phyloP scores from a whole-genome alignment of 169 alveolate genomes.

The Eimeria praecox region DNA sequence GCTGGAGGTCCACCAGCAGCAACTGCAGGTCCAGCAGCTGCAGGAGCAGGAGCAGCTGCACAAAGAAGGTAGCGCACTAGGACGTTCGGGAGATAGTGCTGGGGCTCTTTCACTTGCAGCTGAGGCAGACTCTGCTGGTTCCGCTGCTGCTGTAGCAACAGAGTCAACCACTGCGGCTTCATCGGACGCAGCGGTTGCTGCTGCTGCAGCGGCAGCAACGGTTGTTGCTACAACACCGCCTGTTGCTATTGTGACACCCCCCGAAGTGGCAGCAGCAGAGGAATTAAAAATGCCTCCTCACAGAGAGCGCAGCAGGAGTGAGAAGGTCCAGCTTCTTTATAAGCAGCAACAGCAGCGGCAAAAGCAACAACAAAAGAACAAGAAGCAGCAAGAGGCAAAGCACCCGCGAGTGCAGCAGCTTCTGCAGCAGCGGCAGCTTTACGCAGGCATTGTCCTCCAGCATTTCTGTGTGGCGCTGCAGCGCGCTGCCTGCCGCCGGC shows the following conservation, averaged over 20 bases:
- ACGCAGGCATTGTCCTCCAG: conserved; percentile 9
- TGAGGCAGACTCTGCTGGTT: conserved; percentile 1
- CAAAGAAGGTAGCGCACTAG: neutral
- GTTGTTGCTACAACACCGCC: neutral
- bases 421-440: conserved; percentile 45
- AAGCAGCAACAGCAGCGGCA: neutral
- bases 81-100: neutral
- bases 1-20: neutral
- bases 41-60: conserved; percentile 19
- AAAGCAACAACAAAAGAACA: neutral
- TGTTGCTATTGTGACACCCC: neutral
- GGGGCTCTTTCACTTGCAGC: neutral
- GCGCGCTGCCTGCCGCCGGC: conserved; percentile 49
- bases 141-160: conserved; percentile 34
- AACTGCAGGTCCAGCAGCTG: neutral
- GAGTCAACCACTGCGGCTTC: neutral
- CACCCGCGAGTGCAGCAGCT: conserved; percentile 41
- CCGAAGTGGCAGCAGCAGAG: neutral
- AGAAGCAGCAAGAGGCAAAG: neutral
- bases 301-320: neutral
- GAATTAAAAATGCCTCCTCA: neutral
- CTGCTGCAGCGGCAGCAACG: neutral
- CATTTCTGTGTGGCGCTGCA: conserved; percentile 27
- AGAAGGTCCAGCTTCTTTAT: neutral
- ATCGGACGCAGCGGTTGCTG: conserved; percentile 20